phyloP scores from a whole-genome alignment of 768 basidiomycete genomes.

The Termitomyces sp. region DNA sequence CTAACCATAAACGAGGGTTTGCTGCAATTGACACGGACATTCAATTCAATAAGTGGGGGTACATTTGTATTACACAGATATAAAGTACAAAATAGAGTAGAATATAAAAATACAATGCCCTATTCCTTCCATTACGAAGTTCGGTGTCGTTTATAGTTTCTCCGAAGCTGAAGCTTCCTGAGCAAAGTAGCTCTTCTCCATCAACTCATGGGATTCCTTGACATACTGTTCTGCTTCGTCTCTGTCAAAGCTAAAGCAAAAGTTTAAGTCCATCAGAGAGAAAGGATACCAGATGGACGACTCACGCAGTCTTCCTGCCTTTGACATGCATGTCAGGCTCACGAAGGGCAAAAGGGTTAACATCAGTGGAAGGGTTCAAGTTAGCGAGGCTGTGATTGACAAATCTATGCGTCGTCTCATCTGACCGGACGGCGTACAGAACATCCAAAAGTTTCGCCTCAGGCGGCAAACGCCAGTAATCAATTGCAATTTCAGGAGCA shows the following conservation, averaged over 20 bases:
- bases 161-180: constrained; percentile 1
- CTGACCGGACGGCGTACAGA: constrained; percentile 87
- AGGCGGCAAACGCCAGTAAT: constrained; percentile 83
- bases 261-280: neutral
- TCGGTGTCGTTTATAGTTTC: neutral
- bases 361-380: constrained; percentile 67
- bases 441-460: constrained; percentile 83
- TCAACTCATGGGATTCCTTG: constrained; percentile 51
- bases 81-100: neutral
- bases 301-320: constrained; percentile 71
- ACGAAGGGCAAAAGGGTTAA: constrained; percentile 85
- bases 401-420: constrained; percentile 91
- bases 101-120: neutral
- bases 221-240: constrained; percentile 63
- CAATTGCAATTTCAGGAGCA: constrained; percentile 87
- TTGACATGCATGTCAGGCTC: constrained; percentile 87
- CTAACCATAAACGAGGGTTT: constrained; percentile 1
- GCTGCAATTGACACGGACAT: neutral
- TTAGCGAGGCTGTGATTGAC: constrained; percentile 96
- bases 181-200: constrained; percentile 27
- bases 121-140: neutral
- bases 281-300: constrained; percentile 7
- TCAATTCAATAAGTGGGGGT: neutral
- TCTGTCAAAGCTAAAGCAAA: constrained; percentile 53
- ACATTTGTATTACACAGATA: neutral